Evolutionary conservation across 108 stramenopile species (phyloP).

Genomic region (Nitzschia putrida): DNA sequence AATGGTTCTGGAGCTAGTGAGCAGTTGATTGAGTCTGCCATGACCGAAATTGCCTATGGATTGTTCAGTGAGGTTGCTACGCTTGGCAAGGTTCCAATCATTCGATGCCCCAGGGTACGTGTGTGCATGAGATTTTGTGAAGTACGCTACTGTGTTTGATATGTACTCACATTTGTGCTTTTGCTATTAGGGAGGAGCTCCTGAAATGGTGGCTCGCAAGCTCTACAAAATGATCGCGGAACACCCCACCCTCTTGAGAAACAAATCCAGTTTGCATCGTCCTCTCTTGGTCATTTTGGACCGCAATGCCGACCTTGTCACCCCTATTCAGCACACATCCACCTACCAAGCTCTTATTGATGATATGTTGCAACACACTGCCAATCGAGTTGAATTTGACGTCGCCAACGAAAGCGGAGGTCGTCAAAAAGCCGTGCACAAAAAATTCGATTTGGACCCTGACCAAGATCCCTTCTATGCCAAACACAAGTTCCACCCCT

Average conservation of each 20-base stretch:
- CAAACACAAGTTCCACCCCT: slow-evolving; percentile 90
- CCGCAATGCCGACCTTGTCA: slow-evolving; percentile 91
- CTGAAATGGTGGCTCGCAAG: slow-evolving; percentile 95
- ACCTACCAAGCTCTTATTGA: slow-evolving; percentile 97
- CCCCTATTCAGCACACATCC: slow-evolving; percentile 89
- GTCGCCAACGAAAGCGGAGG: slow-evolving; percentile 48
- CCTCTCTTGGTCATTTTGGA: slow-evolving; percentile 96
- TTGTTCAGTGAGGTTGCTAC: slow-evolving; percentile 92
- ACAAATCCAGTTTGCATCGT: slow-evolving; percentile 53
- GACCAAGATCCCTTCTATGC: slow-evolving; percentile 87
- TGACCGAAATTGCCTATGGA: slow-evolving; percentile 86
- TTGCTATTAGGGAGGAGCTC: slow-evolving; percentile 76
- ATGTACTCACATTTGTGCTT: neutral
- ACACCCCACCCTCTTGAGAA: slow-evolving; percentile 71
- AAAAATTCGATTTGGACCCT: slow-evolving; percentile 93
- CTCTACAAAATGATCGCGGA: slow-evolving; percentile 83
- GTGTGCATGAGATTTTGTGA: neutral
- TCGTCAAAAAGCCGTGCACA: slow-evolving; percentile 59
- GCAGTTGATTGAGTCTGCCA: slow-evolving; percentile 74
- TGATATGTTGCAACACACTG: slow-evolving; percentile 87
- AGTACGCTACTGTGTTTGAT: neutral
- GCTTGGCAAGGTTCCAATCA: slow-evolving; percentile 84
- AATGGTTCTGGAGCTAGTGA: slow-evolving; percentile 88
- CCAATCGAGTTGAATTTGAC: slow-evolving; percentile 90
- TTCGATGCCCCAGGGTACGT: slow-evolving; percentile 86